phyloP scores from a whole-genome alignment of 305 asterid species.

The Withania somnifera region DNA sequence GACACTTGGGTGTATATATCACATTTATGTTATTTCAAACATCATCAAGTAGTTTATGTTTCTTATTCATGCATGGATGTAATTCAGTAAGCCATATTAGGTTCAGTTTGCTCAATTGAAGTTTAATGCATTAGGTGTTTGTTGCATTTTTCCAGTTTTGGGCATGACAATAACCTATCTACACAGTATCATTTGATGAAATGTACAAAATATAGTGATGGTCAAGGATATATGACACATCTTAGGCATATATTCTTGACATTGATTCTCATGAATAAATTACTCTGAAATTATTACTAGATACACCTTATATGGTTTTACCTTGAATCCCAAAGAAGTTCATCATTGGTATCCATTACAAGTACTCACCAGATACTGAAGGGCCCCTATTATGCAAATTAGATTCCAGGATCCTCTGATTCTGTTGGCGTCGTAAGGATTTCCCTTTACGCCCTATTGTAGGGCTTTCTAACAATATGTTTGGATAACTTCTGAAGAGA shows the following conservation, averaged over 20 bases:
- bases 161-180: neutral
- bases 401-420: slow-evolving; percentile 50
- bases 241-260: neutral
- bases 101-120: neutral
- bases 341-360: slow-evolving; percentile 8
- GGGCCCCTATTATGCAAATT: slow-evolving; percentile 9
- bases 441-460: slow-evolving; percentile 88
- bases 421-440: slow-evolving; percentile 81
- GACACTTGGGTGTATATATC: neutral
- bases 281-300: neutral
- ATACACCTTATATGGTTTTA: neutral
- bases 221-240: neutral
- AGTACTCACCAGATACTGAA: slow-evolving; percentile 21
- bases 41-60: neutral
- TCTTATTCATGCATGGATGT: neutral
- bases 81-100: neutral
- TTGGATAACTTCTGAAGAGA: slow-evolving; percentile 55
- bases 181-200: neutral
- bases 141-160: neutral
- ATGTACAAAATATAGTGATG: neutral
- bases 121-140: neutral
- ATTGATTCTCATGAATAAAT: neutral
- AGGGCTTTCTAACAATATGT: slow-evolving; percentile 37
- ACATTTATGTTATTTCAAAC: neutral
- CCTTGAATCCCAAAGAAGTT: neutral